phyloP scores from a whole-genome alignment of 202 grass and related monocot genomes.

The Panicum virgatum region DNA sequence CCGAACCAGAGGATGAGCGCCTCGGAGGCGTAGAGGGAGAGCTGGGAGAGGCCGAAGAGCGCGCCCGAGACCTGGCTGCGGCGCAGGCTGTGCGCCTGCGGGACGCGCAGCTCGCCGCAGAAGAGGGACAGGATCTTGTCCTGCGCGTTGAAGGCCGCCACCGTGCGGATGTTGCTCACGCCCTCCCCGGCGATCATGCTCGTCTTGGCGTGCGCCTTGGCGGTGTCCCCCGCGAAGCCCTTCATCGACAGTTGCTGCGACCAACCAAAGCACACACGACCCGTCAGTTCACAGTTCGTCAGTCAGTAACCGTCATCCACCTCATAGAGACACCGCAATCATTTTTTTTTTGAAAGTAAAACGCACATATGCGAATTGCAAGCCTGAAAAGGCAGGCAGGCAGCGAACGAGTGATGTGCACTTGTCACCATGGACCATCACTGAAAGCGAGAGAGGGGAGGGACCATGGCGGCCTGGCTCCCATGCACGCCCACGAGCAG shows the following conservation, averaged over 20 bases:
- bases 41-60: conserved; percentile 58
- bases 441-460: conserved; percentile 22
- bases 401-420: too few species aligned
- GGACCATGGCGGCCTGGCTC: not conserved
- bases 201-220: conserved; percentile 82
- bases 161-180: conserved; percentile 85
- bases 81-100: conserved; percentile 60
- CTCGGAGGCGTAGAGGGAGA: conserved; percentile 72
- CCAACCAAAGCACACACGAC: not conserved
- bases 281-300: not conserved
- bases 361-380: conserved; percentile 17
- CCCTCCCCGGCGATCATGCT: conserved; percentile 87
- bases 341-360: too few species aligned
- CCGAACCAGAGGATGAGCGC: conserved; percentile 84
- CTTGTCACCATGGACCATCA: conserved; percentile 23
- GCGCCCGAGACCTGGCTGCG: conserved; percentile 64
- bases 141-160: conserved; percentile 87
- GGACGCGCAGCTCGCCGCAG: conserved; percentile 62
- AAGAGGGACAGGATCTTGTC: conserved; percentile 77
- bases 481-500: not conserved
- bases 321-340: too few species aligned
- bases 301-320: too few species aligned
- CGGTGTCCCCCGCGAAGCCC: conserved; percentile 72
- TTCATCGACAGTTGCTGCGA: conserved; percentile 87
- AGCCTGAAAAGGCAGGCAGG: not conserved